phyloP scores from a whole-genome alignment of 1,284 basidiomycete species.

The Microstroma glucosiphilum region DNA sequence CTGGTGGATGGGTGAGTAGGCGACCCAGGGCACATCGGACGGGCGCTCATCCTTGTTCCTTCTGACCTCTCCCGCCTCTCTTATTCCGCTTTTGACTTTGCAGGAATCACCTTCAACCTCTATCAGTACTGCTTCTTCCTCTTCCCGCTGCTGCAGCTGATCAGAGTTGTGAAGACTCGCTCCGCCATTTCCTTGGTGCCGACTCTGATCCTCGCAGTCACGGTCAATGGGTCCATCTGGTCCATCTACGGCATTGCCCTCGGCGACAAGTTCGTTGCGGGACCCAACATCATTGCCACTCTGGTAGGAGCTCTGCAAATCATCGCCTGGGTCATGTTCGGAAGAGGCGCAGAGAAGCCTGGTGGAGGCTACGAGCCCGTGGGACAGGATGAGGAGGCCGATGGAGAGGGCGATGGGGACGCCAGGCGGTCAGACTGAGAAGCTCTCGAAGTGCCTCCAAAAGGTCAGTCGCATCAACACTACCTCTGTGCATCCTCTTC shows the following conservation, averaged over 20 bases:
- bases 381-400: too few relatives aligned
- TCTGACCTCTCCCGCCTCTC: background rate
- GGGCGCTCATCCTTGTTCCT: background rate
- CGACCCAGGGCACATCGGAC: background rate
- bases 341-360: background rate
- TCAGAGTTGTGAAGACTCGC: background rate
- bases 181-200: background rate
- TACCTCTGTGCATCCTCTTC: too few relatives aligned
- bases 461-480: too few relatives aligned
- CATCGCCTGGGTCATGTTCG: background rate
- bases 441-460: too few relatives aligned
- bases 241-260: conserved; percentile 3
- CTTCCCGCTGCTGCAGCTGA: conserved; percentile 3
- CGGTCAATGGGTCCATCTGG: conserved; percentile 4
- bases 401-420: too few relatives aligned
- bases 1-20: conserved; percentile 1
- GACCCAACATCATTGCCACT: background rate
- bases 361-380: too few relatives aligned
- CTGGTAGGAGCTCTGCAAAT: background rate
- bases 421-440: too few relatives aligned
- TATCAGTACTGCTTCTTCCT: conserved; percentile 8
- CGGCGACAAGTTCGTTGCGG: background rate
- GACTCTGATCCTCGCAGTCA: background rate
- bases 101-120: conserved; percentile 7
- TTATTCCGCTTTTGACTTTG: background rate